Evolutionary conservation across 208 protist species (phyloP), one percentile per base, ranked within the genome.

Genomic region (Naegleria fowleri): DNA sequence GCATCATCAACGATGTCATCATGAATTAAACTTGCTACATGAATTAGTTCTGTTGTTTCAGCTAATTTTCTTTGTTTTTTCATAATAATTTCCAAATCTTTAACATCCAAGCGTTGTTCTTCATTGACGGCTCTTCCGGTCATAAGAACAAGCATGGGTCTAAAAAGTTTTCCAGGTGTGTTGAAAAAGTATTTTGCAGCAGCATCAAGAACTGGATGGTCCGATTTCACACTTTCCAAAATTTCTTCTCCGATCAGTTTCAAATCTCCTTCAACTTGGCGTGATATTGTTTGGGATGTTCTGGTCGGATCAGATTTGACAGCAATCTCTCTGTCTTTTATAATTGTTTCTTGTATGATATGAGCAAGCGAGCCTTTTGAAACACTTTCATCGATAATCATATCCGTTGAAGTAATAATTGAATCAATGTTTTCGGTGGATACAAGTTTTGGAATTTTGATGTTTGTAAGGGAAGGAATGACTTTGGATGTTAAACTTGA

Each of bases 1-100:
- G 96, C 96, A 39, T 97, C 95, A 91, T 99, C 98, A 88, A 99
- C 96, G 22, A 99, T 97, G 93, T 99, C 98, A 92, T 99, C 98
- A 91, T 99, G 98, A n/a, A 99, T 95, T 19, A 99, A 95, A 38
- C 95, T 97, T 36, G 98, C 98, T 3, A 96, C 97, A 94, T 99
- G 98, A 58, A 99, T 98, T 90, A 99, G 96, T 93, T 99, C 97
- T 29, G 96, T 98, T 86, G 98, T 96, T 92, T 98, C 97, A 7
- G 97, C 97, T 51, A 98, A 94, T 36, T 94, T 92, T 5, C 13
- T 22, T 40, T 90, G 55, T 36, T 90, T 90, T 39, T 5, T 48
- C 7, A 79, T 19, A n/a, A 90, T 75, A 36, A 9, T 79, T 36
- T 79, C 67, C 67, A 79, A 36, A 79, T 79, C 29, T 79, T 19